Conservation (phyloP, 169 alveolate genomes). For the Theileria annulata region DNA sequence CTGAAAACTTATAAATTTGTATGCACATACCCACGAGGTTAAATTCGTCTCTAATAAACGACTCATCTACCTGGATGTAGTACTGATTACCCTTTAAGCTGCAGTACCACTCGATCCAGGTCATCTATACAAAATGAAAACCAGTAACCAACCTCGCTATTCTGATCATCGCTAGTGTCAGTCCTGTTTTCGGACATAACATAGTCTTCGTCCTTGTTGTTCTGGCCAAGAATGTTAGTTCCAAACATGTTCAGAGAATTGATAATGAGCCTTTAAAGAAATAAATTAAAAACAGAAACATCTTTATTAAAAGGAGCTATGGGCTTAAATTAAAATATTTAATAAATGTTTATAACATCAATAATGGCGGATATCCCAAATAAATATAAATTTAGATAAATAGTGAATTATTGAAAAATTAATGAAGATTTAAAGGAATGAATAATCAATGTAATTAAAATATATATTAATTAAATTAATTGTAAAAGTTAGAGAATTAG, state of each 20-base stretch:
- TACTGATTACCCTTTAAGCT: conserved; percentile 90
- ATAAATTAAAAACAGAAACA: not conserved
- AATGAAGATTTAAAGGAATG: not conserved
- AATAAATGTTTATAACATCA: not conserved
- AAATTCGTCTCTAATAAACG: conserved; percentile 90
- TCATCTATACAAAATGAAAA: conserved; percentile 59
- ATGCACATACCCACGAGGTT: conserved; percentile 84
- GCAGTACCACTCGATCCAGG: conserved; percentile 97
- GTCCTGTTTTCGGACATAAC: conserved; percentile 58
- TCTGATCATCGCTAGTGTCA: conserved; percentile 48
- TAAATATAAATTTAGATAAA: not conserved
- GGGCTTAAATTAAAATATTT: not conserved
- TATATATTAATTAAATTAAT: no score
- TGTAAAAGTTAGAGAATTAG: not conserved
- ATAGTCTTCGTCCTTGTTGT: conserved; percentile 36
- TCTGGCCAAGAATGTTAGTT: conserved; percentile 23
- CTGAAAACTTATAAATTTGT: not conserved
- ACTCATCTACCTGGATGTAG: conserved; percentile 92
- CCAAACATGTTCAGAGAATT: not conserved
- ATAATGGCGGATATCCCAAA: not conserved
- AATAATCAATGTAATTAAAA: not conserved
- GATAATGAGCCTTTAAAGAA: not conserved
- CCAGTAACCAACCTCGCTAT: conserved; percentile 48
- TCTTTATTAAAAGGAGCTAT: not conserved
- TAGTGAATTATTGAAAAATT: not conserved